Percentiles rank a stretch among this genome's conserved stretches.
phyloP scores from a whole-genome alignment of 176 grass and related monocot genomes.

The Chrysopogon serrulatus region DNA sequence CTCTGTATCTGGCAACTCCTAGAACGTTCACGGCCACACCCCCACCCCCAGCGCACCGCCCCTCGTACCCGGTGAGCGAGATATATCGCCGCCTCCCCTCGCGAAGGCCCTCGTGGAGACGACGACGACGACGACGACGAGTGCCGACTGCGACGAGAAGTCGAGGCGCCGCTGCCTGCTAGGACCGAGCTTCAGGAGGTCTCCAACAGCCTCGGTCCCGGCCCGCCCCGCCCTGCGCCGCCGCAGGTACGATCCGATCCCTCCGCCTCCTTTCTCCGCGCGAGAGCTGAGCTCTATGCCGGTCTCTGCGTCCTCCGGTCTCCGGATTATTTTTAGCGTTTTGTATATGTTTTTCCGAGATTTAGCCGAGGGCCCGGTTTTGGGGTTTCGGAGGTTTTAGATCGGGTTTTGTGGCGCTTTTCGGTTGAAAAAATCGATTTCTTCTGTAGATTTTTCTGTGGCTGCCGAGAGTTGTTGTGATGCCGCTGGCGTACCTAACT shows the following conservation, averaged over 20 bases:
- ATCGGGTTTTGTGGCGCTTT: constrained; percentile 21
- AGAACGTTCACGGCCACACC: constrained; percentile 15
- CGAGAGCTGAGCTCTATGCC: neutral
- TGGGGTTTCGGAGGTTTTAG: constrained; percentile 18
- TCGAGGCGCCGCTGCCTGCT: neutral
- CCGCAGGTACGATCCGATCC: constrained; percentile 24
- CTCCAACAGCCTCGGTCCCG: neutral
- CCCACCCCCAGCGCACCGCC: neutral
- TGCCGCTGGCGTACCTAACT: neutral
- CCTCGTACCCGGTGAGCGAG: neutral
- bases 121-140: neutral
- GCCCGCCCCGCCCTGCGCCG: neutral
- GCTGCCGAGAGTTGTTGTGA: neutral
- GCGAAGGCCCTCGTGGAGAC: neutral
- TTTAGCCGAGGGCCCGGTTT: neutral
- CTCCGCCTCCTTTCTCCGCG: neutral
- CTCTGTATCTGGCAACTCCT: neutral
- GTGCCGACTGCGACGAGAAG: neutral
- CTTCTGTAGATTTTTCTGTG: neutral
- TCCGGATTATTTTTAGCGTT: neutral
- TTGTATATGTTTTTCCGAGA: neutral
- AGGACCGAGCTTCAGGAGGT: neutral
- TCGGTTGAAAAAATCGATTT: neutral
- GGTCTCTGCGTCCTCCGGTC: neutral
- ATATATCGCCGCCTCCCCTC: constrained; percentile 5